These are phyloP conservation scores for Oidiodendron maius DNA, from an alignment of 495 filamentous ascomycete genomes.

Conservation along the genomic window DNA sequence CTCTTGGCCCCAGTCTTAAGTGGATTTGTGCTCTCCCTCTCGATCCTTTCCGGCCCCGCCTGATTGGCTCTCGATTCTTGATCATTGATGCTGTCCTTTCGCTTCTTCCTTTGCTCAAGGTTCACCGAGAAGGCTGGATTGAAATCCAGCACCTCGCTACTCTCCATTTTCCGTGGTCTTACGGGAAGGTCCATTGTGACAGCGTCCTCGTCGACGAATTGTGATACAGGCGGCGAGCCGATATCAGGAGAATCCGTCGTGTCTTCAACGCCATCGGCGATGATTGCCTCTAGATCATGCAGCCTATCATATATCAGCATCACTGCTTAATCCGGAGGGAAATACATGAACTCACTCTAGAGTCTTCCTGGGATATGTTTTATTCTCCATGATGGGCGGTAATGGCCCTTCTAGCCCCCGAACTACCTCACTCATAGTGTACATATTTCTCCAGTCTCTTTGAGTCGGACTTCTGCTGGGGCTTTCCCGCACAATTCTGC, in stretches of 20 bases:
- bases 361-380: slow-evolving; percentile 65
- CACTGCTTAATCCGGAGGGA: background rate
- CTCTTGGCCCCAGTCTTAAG: slow-evolving; percentile 52
- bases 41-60: background rate
- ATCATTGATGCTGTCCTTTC: slow-evolving; percentile 36
- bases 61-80: slow-evolving; percentile 5
- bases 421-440: slow-evolving; percentile 35
- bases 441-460: slow-evolving; percentile 42
- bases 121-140: slow-evolving; percentile 32
- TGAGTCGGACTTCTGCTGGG: slow-evolving; percentile 36
- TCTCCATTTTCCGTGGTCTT: slow-evolving; percentile 8
- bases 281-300: slow-evolving; percentile 38
- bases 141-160: slow-evolving; percentile 14
- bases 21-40: slow-evolving; percentile 5
- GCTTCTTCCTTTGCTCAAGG: slow-evolving; percentile 44
- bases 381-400: slow-evolving; percentile 80
- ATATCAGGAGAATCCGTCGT: slow-evolving; percentile 56
- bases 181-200: slow-evolving; percentile 46
- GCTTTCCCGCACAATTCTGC: slow-evolving; percentile 20
- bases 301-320: slow-evolving; percentile 29
- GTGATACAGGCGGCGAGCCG: slow-evolving; percentile 58
- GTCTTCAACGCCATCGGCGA: slow-evolving; percentile 32
- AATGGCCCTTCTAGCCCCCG: slow-evolving; percentile 59
- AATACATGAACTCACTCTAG: slow-evolving; percentile 53
- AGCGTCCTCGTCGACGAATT: slow-evolving; percentile 56